Base-by-base conservation (phyloP, 176 grass and related monocot genomes). In the Avena insularis region DNA sequence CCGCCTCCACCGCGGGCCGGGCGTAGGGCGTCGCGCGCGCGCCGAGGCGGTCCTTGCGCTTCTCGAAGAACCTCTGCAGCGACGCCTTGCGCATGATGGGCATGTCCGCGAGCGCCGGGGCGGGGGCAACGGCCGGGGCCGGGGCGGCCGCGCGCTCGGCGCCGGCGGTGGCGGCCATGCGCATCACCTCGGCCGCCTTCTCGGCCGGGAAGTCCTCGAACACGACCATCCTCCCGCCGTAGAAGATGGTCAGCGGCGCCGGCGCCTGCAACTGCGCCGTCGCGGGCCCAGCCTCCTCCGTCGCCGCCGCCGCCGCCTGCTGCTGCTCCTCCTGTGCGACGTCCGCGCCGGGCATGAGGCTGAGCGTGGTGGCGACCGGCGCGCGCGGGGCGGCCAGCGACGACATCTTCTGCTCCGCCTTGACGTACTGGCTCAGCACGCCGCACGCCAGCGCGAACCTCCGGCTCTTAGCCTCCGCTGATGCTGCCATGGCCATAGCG, bases 1-100 rank as follows among this genome's bases (percentile, higher is more conserved):
- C 63, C 40, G 36, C 48, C 64, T 64, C 13, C n/a, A 35, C 14
- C 36, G 38, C 65, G 6, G 85, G 51, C 0, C 86, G 90, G 50
- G 76, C 16, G 91, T 90, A 92, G 53, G 88, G 91, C 9, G 73
- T 80, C 6, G 79, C 88, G 29, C 63, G 68, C 47, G 77, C 83
- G 33, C 48, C 88, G 47, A 92, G 86, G 51, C 95, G 87, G 82
- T 95, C 91, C 88, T 95, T 98, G 91, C 95, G 92, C 86, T 98
- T 98, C 87, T 91, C 91, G 7, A 98, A 88, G 89, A 98, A 98
- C 47, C 95, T 83, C 77, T 92, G 93, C 89, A 98, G 91, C 9
- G 95, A 98, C 25, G 80, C 91, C 87, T 92, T 98, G 75, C 91
- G 86, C 62, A 89, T 89, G 86, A 98, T 90, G 65, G 95, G 95